These are phyloP conservation scores for Pleurotus giganteus DNA, from an alignment of 768 basidiomycete species.

Conservation along the genomic window DNA sequence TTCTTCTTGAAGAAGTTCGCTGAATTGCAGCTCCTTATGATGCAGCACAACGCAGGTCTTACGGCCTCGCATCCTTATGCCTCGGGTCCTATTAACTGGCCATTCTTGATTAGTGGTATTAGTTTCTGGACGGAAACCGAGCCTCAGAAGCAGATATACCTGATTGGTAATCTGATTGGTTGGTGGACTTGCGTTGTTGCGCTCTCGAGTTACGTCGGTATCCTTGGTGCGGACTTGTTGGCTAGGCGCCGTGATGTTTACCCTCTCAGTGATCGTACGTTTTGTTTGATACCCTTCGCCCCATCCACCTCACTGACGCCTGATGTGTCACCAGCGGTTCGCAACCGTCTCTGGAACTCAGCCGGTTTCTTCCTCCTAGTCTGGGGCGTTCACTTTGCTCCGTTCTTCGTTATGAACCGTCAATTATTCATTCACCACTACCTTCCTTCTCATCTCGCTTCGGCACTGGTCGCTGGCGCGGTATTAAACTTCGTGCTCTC, in stretches of 20 bases:
- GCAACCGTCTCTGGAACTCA: constrained; percentile 93
- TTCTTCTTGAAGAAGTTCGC: constrained; percentile 95
- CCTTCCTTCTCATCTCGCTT: constrained; percentile 92
- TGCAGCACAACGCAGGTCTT: constrained; percentile 98
- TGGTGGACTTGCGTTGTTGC: constrained; percentile 95
- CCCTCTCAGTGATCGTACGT: constrained; percentile 86
- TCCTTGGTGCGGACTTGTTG: constrained; percentile 85
- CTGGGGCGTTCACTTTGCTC: constrained; percentile 94
- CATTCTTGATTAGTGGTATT: constrained; percentile 93
- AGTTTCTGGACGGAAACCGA: constrained; percentile 96
- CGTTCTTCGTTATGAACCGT: constrained; percentile 97
- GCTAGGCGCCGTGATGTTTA: constrained; percentile 82
- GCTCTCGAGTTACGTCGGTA: constrained; percentile 84
- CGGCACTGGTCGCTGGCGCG: constrained; percentile 88
- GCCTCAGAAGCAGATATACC: constrained; percentile 88
- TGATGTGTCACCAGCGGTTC: constrained; percentile 57
- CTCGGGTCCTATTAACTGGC: constrained; percentile 96
- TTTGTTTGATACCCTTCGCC: not conserved
- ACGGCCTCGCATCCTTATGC: constrained; percentile 98
- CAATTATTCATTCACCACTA: constrained; percentile 98
- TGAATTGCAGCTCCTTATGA: constrained; percentile 92
- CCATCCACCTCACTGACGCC: constrained; percentile 6
- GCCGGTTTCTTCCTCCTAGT: constrained; percentile 93
- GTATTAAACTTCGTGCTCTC: constrained; percentile 89
- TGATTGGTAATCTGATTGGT: constrained; percentile 90